Base-by-base conservation (phyloP, 306 rosid genomes). In the Pueraria montana region DNA sequence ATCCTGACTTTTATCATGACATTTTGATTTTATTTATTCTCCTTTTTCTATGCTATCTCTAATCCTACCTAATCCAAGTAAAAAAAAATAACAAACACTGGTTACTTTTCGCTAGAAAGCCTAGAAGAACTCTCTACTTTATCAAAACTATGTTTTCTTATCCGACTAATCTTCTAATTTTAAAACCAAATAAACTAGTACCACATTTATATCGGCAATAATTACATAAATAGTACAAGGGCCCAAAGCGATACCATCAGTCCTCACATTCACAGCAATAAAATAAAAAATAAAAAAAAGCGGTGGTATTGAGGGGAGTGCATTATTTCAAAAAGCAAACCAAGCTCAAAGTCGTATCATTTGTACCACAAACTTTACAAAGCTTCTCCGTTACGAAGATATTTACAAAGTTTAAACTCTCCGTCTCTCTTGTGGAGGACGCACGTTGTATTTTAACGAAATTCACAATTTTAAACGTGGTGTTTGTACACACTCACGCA, bases 321-420 rank as follows among this genome's bases (percentile, higher is more conserved):
- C 64, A 62, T 64, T 65, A 65, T 81, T 59, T 63, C 79, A 30
- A 76, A 86, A 84, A 48, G 1, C 74, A 88, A 85, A 62, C 87
- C 81, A 89, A 80, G 61, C 82, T 30, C 86, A 90, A 82, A 74
- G 84, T 66, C 81, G 56, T 52, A 73, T 80, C 32, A 77, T 79
- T 74, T 50, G 63, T 86, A 42, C 27, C 82, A 87, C 87, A 87
- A 86, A 86, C 66, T 86, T 77, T 79, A 84, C 90, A 87, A 83
- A 72, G 79, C 80, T 86, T 80, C 83, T 87, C 82, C 75, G 63
- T 66, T 32, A 81, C 84, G 80, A 20, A 76, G 87, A 87, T 91
- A 92, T 90, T 87, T 89, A 94, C 97, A 90, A 74, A 67, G 66
- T 72, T 40, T 2, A 62, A 27, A 21, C 46, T 62, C 77, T 40